Evolutionary conservation across 257 asterid genomes (phyloP).

Genomic region (Salvia hispanica): DNA sequence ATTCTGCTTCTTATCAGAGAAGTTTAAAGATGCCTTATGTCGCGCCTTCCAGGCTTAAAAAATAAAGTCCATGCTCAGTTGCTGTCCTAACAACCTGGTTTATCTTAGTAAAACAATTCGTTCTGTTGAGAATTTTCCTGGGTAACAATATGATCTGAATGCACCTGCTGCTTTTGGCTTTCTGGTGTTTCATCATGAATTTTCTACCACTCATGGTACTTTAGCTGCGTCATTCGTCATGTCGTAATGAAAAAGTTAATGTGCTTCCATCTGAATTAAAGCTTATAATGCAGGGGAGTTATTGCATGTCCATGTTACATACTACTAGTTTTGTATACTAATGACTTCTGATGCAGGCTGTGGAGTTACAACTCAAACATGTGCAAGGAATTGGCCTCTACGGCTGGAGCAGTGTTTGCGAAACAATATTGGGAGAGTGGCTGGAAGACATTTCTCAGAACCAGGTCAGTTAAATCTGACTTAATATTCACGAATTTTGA

Average conservation of each 20-base stretch:
- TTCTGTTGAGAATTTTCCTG: slow-evolving; percentile 1
- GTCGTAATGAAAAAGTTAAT: neutral
- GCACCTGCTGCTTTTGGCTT: slow-evolving; percentile 23
- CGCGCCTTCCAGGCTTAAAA: neutral
- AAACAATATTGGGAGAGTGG: slow-evolving; percentile 91
- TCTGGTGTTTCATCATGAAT: slow-evolving; percentile 20
- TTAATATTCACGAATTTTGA: slow-evolving; percentile 26
- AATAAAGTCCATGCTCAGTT: slow-evolving; percentile 8
- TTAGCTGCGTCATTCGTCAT: slow-evolving; percentile 3
- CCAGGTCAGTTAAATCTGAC: slow-evolving; percentile 57
- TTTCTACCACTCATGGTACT: slow-evolving; percentile 5
- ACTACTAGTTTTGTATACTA: slow-evolving; percentile 11
- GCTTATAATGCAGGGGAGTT: slow-evolving; percentile 20
- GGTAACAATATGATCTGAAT: slow-evolving; percentile 15
- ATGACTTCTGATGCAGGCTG: slow-evolving; percentile 62
- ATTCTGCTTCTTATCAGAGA: slow-evolving; percentile 16
- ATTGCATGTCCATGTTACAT: neutral
- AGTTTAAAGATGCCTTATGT: slow-evolving; percentile 8
- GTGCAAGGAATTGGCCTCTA: slow-evolving; percentile 87
- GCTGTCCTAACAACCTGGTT: neutral
- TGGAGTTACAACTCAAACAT: slow-evolving; percentile 86
- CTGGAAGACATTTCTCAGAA: slow-evolving; percentile 94
- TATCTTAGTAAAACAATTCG: neutral
- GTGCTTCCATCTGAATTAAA: slow-evolving; percentile 4
- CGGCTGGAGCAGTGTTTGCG: slow-evolving; percentile 84